These are phyloP conservation scores for Tricholoma saponaceum DNA, from an alignment of 768 basidiomycete genomes.

Conservation along the genomic window DNA sequence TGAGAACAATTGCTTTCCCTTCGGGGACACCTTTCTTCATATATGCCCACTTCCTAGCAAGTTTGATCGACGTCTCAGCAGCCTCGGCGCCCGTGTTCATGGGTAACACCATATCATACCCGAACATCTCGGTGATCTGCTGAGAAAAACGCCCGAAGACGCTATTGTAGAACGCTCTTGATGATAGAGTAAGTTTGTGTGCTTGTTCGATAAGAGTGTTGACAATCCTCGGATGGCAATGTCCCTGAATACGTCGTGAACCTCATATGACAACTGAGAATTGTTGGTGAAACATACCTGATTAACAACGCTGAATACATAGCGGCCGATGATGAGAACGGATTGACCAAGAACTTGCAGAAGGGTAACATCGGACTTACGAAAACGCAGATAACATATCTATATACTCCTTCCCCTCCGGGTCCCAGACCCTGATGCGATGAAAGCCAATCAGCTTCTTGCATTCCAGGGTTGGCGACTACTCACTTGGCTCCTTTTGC, in stretches of 20 bases:
- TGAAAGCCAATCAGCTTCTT: conserved; percentile 12
- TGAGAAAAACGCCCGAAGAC: conserved; percentile 86
- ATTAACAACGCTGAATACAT: conserved; percentile 66
- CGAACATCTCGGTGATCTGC: conserved; percentile 78
- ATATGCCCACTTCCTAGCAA: conserved; percentile 97
- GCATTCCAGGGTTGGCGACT: conserved; percentile 29
- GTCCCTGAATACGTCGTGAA: conserved; percentile 46
- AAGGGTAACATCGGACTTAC: conserved; percentile 39
- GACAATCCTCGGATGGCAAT: conserved; percentile 90
- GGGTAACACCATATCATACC: conserved; percentile 93
- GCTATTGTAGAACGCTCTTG: conserved; percentile 94
- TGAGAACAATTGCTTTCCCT: conserved; percentile 82
- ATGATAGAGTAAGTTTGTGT: conserved; percentile 86
- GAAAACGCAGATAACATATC: conserved; percentile 99
- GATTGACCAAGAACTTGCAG: background rate
- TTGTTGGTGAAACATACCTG: conserved; percentile 49
- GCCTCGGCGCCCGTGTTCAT: conserved; percentile 99
- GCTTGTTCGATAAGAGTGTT: conserved; percentile 80
- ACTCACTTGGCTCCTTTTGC: conserved; percentile 88
- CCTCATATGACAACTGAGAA: no score
- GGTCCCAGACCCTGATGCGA: conserved; percentile 74
- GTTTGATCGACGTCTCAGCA: conserved; percentile 95
- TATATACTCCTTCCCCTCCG: conserved; percentile 92
- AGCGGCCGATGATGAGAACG: background rate
- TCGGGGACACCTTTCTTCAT: conserved; percentile 76